Evolutionary conservation across 768 basidiomycete species (phyloP), one percentile per base, ranked within the genome.

Genomic region (Boletus tomentosulus): DNA sequence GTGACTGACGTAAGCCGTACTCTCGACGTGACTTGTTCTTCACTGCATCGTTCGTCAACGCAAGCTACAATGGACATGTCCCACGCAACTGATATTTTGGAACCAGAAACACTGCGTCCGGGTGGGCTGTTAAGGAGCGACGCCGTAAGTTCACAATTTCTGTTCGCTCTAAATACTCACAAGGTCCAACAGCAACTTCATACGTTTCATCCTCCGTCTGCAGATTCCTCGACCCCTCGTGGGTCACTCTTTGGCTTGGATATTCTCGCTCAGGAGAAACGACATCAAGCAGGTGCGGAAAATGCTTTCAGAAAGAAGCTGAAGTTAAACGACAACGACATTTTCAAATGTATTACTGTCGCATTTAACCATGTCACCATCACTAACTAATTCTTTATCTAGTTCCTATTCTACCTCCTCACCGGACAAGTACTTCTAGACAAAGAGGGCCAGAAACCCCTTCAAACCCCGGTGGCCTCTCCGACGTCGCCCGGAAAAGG

Each of bases 361-460:
- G 11, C 6, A 6, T 62, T 50, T n/a, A 6, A 16, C 11, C 0
- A 35, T 30, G 22, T 31, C 24, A 33, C 5, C 1, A 25, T 19
- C n/a, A 2, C 10, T 7, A 30, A 30, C 33, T 62, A 2, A 61
- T 50, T 30, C 8, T 16, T 15, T 16, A 12, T 16, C 6, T 54
- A 97, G 95, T 98, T 22, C 95, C 95, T 0, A 78, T 69, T 38
- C 19, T 19, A 19, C 19, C 19, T 19, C 19, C 19, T 19, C 19
- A 19, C 19, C 68, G 81, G 46, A 71, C 66, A 38, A 69, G 74
- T 19, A 83, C 86, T 62, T 65, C 78, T 3, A 81, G 96, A 6
- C 84, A 89, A 56, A 76, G 89, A 55, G 89, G 85, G 0, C 87
- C 88, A 61, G 96, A 97, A 60, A 98, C 96, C 0, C 96, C 96